Conservation (phyloP, 257 asterid species). For the Plectranthus barbatus region DNA sequence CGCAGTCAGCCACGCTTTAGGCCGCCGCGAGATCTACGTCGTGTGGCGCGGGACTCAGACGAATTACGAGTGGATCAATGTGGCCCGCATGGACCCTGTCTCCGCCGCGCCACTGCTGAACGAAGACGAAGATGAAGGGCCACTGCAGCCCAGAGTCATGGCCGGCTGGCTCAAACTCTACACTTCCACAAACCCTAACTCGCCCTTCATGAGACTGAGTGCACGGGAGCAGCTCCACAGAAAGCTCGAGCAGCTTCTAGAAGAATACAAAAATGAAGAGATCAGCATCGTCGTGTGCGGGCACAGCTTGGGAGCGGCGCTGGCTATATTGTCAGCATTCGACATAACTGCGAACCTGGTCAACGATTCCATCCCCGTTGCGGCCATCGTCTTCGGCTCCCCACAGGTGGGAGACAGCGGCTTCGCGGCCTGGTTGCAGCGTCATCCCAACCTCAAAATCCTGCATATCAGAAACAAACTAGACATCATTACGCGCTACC, state of each 20-base stretch:
- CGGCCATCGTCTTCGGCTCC: slow-evolving; percentile 65
- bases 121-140: not conserved
- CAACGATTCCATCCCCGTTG: slow-evolving; percentile 41
- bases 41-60: slow-evolving; percentile 66
- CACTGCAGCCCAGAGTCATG: slow-evolving; percentile 43
- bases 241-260: slow-evolving; percentile 25
- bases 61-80: slow-evolving; percentile 50
- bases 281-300: slow-evolving; percentile 60
- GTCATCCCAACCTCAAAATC: slow-evolving; percentile 39
- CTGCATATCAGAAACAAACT: slow-evolving; percentile 53
- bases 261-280: slow-evolving; percentile 38
- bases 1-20: slow-evolving; percentile 27
- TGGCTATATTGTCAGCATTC: slow-evolving; percentile 54
- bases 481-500: slow-evolving; percentile 55
- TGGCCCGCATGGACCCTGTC: slow-evolving; percentile 22
- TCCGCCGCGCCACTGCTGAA: slow-evolving; percentile 31
- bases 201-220: slow-evolving; percentile 52
- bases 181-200: slow-evolving; percentile 41
- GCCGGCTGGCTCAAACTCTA: slow-evolving; percentile 58
- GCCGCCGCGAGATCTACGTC: slow-evolving; percentile 63
- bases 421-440: slow-evolving; percentile 32
- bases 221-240: slow-evolving; percentile 35
- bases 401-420: slow-evolving; percentile 65
- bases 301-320: slow-evolving; percentile 59
- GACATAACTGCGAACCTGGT: slow-evolving; percentile 70